Percentiles rank a stretch among this genome's conserved stretches.
These are phyloP conservation scores for Pezicula carpinea DNA, from an alignment of 2,329 filamentous ascomycete species.

Conservation along the genomic window DNA sequence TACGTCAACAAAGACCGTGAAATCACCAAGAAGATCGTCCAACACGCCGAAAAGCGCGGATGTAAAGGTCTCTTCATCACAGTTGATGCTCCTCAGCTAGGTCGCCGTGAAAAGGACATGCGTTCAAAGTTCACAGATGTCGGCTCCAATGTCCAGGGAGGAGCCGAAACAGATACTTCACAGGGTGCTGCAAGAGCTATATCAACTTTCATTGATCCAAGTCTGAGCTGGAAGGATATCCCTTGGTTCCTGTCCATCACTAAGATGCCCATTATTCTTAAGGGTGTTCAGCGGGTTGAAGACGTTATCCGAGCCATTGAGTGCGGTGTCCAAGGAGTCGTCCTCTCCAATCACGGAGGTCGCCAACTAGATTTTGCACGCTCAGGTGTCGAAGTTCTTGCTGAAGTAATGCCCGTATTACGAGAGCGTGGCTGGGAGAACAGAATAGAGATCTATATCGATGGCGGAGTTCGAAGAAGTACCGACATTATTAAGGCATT, in stretches of 20 bases:
- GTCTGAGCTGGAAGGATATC: slow-evolving; percentile 89
- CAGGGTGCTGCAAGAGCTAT: slow-evolving; percentile 95
- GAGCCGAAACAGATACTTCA: slow-evolving; percentile 71
- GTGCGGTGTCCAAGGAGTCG: slow-evolving; percentile 78
- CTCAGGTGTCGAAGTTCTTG: slow-evolving; percentile 83
- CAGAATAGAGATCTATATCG: slow-evolving; percentile 82
- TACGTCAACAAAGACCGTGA: slow-evolving; percentile 91
- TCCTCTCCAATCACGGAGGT: slow-evolving; percentile 93
- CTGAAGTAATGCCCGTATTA: slow-evolving; percentile 88
- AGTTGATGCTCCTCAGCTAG: slow-evolving; percentile 93
- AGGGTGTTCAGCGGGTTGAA: slow-evolving; percentile 94
- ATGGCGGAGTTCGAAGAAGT: slow-evolving; percentile 83
- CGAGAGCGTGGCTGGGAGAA: slow-evolving; percentile 68
- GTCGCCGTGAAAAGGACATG: slow-evolving; percentile 97
- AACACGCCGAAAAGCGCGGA: slow-evolving; percentile 86
- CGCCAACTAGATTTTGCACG: slow-evolving; percentile 89
- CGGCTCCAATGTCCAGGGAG: slow-evolving; percentile 76
- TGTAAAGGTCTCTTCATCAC: slow-evolving; percentile 98
- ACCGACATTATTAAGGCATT: slow-evolving; percentile 96
- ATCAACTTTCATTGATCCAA: slow-evolving; percentile 92
- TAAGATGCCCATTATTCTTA: slow-evolving; percentile 90
- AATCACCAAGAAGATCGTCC: slow-evolving; percentile 84
- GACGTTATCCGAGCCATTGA: slow-evolving; percentile 88
- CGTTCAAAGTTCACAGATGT: slow-evolving; percentile 82
- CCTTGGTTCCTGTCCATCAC: slow-evolving; percentile 91